Base-by-base conservation (phyloP, 2,329 filamentous ascomycete species). In the Cercospora janseana region DNA sequence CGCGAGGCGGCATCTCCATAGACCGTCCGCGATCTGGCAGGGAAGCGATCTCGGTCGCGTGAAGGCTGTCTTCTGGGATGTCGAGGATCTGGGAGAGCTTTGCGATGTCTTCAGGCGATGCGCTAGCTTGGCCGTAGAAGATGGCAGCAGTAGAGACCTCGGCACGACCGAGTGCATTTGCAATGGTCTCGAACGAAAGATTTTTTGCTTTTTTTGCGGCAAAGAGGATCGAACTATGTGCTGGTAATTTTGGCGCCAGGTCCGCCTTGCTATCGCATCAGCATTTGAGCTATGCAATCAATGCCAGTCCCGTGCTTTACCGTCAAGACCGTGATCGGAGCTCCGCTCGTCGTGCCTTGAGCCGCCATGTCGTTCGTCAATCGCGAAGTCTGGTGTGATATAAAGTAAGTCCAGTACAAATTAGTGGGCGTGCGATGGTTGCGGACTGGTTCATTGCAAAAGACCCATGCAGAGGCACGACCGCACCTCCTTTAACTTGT, bases 111-210 rank as follows among this genome's bases (percentile, higher is more conserved):
- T 87, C 85, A 0, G 79, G 64, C 0, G 83, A 86, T 1, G 88
- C 87, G 61, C 81, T 81, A 4, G 86, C 83, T 69, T 93, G 88
- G 23, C 91, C 91, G 69, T 95, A 95, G 78, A 96, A 96, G 56
- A 95, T 75, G 2, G 90, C 90, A 2, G 91, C 91, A 3, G 87
- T 81, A 31, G 88, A 88, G 32, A 95, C 87, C 72, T 95, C 87
- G 65, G 85, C 83, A 57, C 90, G 86, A 56, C 82, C 83, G 48
- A 95, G 78, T 23, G 83, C 76, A 59, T 82, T 72, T 44, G 82
- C 88, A 63, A 96, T 90, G 34, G 80, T 73, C 67, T 89, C 87
- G 66, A 95, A 96, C 63, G 78, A 87, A 27, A 95, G 79, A 58
- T 82, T 78, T 70, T 87, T 86, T 49, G 72, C 68, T 41, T 88